phyloP scores from a whole-genome alignment of 2,329 filamentous ascomycete genomes.

The Neofusicoccum cordaticola region DNA sequence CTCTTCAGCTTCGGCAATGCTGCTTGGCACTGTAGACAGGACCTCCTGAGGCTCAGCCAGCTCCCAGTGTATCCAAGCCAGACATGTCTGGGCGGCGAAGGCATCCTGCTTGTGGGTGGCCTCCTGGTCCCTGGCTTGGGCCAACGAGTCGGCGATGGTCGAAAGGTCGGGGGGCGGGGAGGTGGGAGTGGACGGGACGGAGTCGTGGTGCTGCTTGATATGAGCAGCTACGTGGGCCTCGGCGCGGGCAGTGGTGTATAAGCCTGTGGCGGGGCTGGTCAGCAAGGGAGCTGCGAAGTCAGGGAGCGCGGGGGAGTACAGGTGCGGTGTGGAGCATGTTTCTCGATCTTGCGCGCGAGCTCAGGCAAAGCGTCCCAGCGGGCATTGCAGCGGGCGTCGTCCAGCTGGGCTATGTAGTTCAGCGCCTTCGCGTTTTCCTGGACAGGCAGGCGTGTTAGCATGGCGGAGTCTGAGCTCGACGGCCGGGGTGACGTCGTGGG shows the following conservation, averaged over 20 bases:
- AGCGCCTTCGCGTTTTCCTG: slow-evolving; percentile 70
- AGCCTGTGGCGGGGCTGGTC: slow-evolving; percentile 30
- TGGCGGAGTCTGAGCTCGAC: background rate
- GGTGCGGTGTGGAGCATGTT: slow-evolving; percentile 81
- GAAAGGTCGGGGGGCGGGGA: background rate
- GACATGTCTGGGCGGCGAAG: slow-evolving; percentile 76
- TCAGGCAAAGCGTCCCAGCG: slow-evolving; percentile 86
- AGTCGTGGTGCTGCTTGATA: slow-evolving; percentile 40
- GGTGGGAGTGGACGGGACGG: slow-evolving; percentile 36
- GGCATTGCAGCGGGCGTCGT: slow-evolving; percentile 82
- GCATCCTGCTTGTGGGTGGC: slow-evolving; percentile 51
- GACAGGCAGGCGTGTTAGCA: slow-evolving; percentile 18
- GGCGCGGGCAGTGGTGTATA: slow-evolving; percentile 46
- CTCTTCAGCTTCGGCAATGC: slow-evolving; percentile 45
- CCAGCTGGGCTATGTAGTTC: slow-evolving; percentile 77
- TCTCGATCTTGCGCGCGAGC: slow-evolving; percentile 86
- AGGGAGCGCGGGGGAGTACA: slow-evolving; percentile 57
- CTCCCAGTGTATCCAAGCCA: slow-evolving; percentile 83
- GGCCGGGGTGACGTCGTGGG: slow-evolving; percentile 17
- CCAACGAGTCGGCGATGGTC: slow-evolving; percentile 19
- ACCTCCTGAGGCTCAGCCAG: slow-evolving; percentile 66
- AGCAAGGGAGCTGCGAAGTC: slow-evolving; percentile 11
- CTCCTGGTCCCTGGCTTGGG: slow-evolving; percentile 30
- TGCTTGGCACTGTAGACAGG: slow-evolving; percentile 60
- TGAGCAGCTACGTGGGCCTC: slow-evolving; percentile 48